These are phyloP conservation scores for Globisporangium okanoganense DNA, from an alignment of 352 stramenopile genomes.

Conservation along the genomic window DNA sequence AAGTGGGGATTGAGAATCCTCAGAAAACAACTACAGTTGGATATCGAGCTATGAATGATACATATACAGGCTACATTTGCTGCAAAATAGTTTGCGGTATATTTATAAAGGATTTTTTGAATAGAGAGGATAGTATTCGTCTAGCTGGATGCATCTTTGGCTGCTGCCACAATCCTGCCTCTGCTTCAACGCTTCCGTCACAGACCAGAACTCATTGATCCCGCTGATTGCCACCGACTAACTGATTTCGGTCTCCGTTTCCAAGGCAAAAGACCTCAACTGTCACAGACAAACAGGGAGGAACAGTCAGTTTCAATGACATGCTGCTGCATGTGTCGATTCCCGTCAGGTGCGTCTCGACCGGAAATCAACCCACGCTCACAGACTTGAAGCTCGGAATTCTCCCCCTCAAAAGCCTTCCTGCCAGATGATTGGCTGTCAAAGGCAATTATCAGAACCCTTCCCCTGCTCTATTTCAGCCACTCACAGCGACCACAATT, in stretches of 20 bases:
- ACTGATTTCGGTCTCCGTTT: background rate
- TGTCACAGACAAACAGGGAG: background rate
- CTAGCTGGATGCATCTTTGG: background rate
- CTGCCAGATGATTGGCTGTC: background rate
- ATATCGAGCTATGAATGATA: no score
- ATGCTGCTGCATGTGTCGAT: background rate
- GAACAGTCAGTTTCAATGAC: background rate
- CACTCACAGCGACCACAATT: background rate
- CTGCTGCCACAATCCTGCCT: background rate
- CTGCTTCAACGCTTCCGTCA: conserved; percentile 1
- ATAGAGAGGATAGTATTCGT: background rate
- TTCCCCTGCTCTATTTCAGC: background rate
- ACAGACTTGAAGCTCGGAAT: background rate
- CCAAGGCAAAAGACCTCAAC: no score
- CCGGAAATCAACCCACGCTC: background rate
- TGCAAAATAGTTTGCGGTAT: no score
- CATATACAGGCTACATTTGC: background rate
- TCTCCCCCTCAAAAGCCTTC: background rate
- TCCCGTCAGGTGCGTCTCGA: background rate
- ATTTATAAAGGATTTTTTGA: no score
- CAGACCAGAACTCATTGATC: background rate
- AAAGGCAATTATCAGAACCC: background rate
- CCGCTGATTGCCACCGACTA: background rate
- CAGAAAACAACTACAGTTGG: no score
- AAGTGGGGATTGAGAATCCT: no score